These are phyloP conservation scores for Leonotis leonurus DNA, from an alignment of 257 asterid species.

Conservation along the genomic window DNA sequence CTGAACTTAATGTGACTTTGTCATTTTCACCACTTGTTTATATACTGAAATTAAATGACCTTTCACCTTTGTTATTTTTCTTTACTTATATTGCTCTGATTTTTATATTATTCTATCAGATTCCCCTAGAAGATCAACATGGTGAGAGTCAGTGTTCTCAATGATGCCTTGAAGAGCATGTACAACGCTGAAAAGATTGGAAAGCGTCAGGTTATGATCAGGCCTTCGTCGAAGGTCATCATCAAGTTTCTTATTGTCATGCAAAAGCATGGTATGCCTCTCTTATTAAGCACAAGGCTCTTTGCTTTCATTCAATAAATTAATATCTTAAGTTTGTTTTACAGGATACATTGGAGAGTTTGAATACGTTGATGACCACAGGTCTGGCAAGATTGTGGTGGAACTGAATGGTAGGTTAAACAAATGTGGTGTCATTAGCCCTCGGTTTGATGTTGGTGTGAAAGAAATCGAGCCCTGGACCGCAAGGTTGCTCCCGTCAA, in stretches of 20 bases:
- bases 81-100: no score
- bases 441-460: slow-evolving; percentile 33
- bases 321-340: neutral
- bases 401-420: slow-evolving; percentile 28
- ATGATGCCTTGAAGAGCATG: slow-evolving; percentile 39
- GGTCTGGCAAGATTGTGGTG: slow-evolving; percentile 29
- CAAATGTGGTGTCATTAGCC: no score
- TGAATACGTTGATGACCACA: slow-evolving; percentile 19
- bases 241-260: slow-evolving; percentile 40
- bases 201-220: no score
- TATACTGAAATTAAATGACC: no score
- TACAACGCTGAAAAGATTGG: no score
- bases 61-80: no score
- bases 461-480: slow-evolving; percentile 36
- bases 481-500: slow-evolving; percentile 29
- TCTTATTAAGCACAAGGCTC: neutral
- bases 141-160: slow-evolving; percentile 34
- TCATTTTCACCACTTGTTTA: neutral
- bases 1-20: neutral
- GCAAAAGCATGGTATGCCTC: slow-evolving; percentile 38
- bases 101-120: neutral
- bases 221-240: slow-evolving; percentile 34
- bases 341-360: neutral
- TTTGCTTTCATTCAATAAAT: neutral
- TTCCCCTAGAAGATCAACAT: slow-evolving; percentile 6